Percentiles rank a stretch among this genome's conserved stretches.
Conservation (phyloP, 805 yeast species). For the Metschnikowia chrysomelidarum region DNA sequence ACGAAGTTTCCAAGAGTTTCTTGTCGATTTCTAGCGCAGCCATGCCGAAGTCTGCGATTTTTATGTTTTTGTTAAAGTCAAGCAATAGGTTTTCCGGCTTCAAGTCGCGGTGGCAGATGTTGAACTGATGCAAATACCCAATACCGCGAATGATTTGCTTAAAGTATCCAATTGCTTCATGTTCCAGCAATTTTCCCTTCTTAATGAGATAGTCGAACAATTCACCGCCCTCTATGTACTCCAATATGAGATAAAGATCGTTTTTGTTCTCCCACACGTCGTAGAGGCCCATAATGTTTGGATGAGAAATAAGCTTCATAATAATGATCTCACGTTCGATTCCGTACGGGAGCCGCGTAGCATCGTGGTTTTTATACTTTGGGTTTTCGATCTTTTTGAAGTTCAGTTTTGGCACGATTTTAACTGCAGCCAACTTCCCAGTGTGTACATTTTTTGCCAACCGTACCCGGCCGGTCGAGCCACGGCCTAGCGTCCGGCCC, state of each 20-base stretch:
- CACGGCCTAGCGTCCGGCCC: constrained; percentile 92
- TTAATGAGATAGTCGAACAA: constrained; percentile 88
- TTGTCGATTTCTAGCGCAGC: constrained; percentile 90
- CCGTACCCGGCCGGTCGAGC: constrained; percentile 94
- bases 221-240: constrained; percentile 97
- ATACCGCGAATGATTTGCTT: constrained; percentile 83
- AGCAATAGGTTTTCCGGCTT: constrained; percentile 78
- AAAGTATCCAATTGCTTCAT: constrained; percentile 87
- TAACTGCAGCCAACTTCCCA: constrained; percentile 92
- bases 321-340: constrained; percentile 83
- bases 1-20: constrained; percentile 84
- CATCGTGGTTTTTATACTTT: constrained; percentile 44
- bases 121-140: constrained; percentile 79
- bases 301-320: constrained; percentile 77
- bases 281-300: constrained; percentile 72
- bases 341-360: constrained; percentile 68
- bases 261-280: constrained; percentile 89
- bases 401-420: constrained; percentile 86
- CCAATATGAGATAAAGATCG: constrained; percentile 81
- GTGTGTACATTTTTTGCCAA: constrained; percentile 83
- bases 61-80: constrained; percentile 83
- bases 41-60: constrained; percentile 99
- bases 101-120: constrained; percentile 85
- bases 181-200: constrained; percentile 82
- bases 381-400: constrained; percentile 51